These are phyloP conservation scores for Aspergillus awamori DNA, from an alignment of 2,329 filamentous ascomycete genomes.

Conservation along the genomic window DNA sequence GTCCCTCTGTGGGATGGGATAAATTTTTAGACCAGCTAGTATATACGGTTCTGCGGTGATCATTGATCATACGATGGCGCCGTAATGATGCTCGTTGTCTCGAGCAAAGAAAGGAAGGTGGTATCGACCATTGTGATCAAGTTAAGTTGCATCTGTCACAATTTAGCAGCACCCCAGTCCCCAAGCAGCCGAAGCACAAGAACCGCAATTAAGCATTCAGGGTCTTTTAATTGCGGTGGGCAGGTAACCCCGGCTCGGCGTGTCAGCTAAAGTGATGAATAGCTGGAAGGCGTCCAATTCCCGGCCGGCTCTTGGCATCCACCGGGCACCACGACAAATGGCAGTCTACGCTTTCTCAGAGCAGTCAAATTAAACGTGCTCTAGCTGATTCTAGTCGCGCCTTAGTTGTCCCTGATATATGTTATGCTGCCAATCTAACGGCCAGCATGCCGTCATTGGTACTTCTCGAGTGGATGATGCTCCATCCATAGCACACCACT, in stretches of 20 bases:
- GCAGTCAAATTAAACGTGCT: slow-evolving; percentile 3
- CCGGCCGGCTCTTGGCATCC: background rate
- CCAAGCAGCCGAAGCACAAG: background rate
- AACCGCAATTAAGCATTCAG: slow-evolving; percentile 10
- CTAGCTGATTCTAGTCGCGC: background rate
- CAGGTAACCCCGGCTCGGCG: slow-evolving; percentile 4
- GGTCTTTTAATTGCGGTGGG: slow-evolving; percentile 10
- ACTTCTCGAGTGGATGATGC: too few species aligned
- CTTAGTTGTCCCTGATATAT: background rate
- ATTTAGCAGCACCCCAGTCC: too few species aligned
- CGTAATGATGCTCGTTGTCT: too few species aligned
- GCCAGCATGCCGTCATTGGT: background rate
- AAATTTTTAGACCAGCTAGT: background rate
- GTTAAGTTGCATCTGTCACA: too few species aligned
- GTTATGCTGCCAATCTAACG: background rate
- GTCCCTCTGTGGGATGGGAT: background rate
- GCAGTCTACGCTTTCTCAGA: background rate
- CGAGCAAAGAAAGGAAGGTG: too few species aligned
- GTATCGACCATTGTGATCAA: too few species aligned
- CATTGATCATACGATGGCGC: too few species aligned
- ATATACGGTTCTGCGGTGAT: too few species aligned
- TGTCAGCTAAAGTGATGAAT: slow-evolving; percentile 2
- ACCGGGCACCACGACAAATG: too few species aligned
- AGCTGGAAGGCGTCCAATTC: background rate
- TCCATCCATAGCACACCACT: too few species aligned